Base-by-base conservation (phyloP, 2,329 filamentous ascomycete genomes). In the Diaporthe destruens region DNA sequence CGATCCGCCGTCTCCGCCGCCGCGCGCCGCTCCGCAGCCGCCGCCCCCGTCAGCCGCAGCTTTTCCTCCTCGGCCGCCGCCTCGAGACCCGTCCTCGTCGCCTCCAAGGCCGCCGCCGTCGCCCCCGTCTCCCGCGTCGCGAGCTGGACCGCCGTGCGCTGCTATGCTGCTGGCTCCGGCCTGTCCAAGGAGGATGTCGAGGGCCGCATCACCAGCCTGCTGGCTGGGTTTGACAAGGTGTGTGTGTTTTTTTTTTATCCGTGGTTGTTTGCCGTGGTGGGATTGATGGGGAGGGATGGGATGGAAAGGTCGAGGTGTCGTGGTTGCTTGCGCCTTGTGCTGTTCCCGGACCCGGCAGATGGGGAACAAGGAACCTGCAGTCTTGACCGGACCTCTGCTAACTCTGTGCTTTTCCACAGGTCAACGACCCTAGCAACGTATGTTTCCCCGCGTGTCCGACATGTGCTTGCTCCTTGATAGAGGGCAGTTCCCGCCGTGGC, bases 211-310 rank as follows among this genome's bases (percentile, higher is more conserved):
- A 89, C 97, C 83, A 93, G 94, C 84, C 88, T 99, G 80, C 85
- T 99, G 84, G 93, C 95, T 87, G 96, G 95, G 84, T 99, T 98
- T 83, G 96, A 99, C 87, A 99, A 99, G 93, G 94, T 95, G 83
- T 78, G 87, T 83, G 77, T 73, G 54, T 63, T n/a, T 1, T 49
- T 7, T 3, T 5, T n/a, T 73, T 54, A 61, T n/a, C 2, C n/a
- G n/a, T 23, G 7, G n/a, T n/a, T 20, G 42, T 47, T 16, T 18
- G 42, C 14, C 42, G 42, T 7, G 42, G 5, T 44, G 14, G 36
- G 6, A 12, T 44, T 42, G 47, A 39, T 32, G 49, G 5, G n/a
- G n/a, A n/a, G n/a, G n/a, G 12, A 12, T 49, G 5, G 5, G 14
- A 42, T 18, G 14, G 14, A 1, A 42, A 4, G 39, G 3, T 59